Conservation (phyloP, 164 flowering plant genomes). For the Platanus orientalis region DNA sequence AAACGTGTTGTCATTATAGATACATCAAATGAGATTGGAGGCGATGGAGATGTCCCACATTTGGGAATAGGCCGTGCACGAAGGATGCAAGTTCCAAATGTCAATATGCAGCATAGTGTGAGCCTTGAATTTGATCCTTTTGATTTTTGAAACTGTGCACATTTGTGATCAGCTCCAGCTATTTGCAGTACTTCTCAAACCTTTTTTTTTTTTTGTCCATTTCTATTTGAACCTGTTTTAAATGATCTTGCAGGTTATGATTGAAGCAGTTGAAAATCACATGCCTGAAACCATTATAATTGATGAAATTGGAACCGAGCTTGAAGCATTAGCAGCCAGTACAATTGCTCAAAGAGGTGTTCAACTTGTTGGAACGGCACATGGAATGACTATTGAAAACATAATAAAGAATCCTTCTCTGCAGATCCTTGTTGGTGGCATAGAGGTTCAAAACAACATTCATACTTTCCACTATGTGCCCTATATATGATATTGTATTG, state of each 20-base stretch:
- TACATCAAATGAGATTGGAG: constrained; percentile 98
- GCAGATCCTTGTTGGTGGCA: constrained; percentile 91
- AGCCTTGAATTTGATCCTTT: constrained; percentile 20
- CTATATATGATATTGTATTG: too few relatives aligned
- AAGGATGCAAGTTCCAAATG: constrained; percentile 99
- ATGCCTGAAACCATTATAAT: constrained; percentile 94
- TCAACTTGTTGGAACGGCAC: constrained; percentile 93
- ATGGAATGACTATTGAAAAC: constrained; percentile 88
- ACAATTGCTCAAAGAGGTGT: constrained; percentile 99
- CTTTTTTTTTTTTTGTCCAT: too few relatives aligned
- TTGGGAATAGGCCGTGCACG: constrained; percentile 95
- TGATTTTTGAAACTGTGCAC: too few relatives aligned
- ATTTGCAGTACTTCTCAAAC: background rate
- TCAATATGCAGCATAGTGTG: constrained; percentile 89
- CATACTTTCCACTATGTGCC: too few relatives aligned
- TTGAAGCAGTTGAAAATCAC: constrained; percentile 98
- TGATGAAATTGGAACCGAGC: constrained; percentile 98
- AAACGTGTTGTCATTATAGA: constrained; percentile 92
- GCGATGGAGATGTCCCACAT: constrained; percentile 98
- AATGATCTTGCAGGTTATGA: constrained; percentile 74
- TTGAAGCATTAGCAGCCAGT: constrained; percentile 96
- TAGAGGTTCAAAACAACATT: constrained; percentile 54
- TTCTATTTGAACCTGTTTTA: constrained; percentile 6
- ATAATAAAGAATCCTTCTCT: constrained; percentile 88
- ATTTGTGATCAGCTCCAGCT: background rate